These are phyloP conservation scores for Nannochloropsis salina DNA, from an alignment of 108 stramenopile species.

Conservation along the genomic window DNA sequence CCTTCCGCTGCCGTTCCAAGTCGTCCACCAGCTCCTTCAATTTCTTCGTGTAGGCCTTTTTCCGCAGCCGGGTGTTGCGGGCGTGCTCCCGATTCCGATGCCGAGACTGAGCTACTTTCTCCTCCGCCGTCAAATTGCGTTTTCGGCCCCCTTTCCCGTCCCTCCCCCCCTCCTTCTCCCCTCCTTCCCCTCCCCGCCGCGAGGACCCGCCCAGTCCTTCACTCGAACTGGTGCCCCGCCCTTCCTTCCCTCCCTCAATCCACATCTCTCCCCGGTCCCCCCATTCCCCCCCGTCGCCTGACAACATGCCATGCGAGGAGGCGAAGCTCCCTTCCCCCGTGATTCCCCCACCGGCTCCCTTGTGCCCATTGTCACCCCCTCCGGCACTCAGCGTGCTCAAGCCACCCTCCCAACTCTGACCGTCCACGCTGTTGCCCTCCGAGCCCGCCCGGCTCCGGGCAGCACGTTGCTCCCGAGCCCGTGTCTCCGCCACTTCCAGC, in stretches of 20 bases:
- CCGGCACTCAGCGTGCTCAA: not conserved
- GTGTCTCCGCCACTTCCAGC: not conserved
- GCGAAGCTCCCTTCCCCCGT: not conserved
- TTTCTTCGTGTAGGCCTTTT: conserved; percentile 88
- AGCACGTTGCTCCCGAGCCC: not conserved
- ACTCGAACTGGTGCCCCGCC: not conserved
- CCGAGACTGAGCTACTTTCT: not conserved
- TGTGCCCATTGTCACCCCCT: not conserved
- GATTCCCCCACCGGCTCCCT: too few species aligned
- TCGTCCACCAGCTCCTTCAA: conserved; percentile 86
- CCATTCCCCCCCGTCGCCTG: not conserved
- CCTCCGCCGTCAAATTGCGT: not conserved
- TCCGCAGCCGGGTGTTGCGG: conserved; percentile 85
- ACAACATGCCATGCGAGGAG: not conserved
- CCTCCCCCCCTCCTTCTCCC: not conserved
- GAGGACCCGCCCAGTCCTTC: not conserved
- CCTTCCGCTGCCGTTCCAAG: conserved; percentile 65
- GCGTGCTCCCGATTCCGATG: conserved; percentile 92
- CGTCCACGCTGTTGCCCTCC: not conserved
- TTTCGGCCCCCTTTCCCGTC: not conserved
- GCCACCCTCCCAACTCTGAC: not conserved
- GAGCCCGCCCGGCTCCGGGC: not conserved
- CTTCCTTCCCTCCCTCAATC: not conserved
- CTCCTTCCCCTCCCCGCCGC: not conserved
- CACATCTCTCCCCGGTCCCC: not conserved